Evolutionary conservation across 768 basidiomycete genomes (phyloP), one percentile per base, ranked within the genome.

Genomic region (Mycena leptocephala): DNA sequence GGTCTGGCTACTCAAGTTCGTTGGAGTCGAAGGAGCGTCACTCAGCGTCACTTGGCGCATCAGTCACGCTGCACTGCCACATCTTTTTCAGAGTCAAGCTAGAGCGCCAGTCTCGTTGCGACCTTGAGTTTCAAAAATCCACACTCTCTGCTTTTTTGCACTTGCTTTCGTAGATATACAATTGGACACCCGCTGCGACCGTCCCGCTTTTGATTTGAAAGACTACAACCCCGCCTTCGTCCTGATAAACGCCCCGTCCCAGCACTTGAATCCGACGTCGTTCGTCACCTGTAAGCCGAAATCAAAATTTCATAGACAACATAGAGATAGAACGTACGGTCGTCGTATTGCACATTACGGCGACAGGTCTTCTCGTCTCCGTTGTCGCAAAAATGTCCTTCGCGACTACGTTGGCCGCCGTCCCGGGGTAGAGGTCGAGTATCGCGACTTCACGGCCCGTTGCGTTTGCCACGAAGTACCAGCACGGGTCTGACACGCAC

Each of bases 371-470:
- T 9, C 82, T 82, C 1, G 88, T 90, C 76, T 89, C 83, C 1
- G 92, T 92, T 26, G 72, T 82, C 5, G 89, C 88, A 30, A 86
- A 80, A 32, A 92, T 86, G 61, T 89, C 82, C 77, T 89, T 89
- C 0, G 89, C 88, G 32, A 90, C 80, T 66, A 93, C 82, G 77
- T 91, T 90, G 10, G 82, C 83, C 0, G 90, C 90, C 10, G 92
- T 92, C n/a, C 85, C 84, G 3, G 89, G 88, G 74, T 91, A 90
- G 28, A 93, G 81, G 79, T 93, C 92, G 43, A 92, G 87, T 59
- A 93, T 92, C 8, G 85, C 85, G 28, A 90, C 90, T 81, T 93
- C 92, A 76, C 89, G 91, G 33, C 92, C 90, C 1, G 91, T 92
- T 11, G 91, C 90, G 26, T 87, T 87, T 3, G 85, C 74, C 0